Evolutionary conservation across 257 asterid genomes (phyloP).

Genomic region (Craterostigma plantagineum): DNA sequence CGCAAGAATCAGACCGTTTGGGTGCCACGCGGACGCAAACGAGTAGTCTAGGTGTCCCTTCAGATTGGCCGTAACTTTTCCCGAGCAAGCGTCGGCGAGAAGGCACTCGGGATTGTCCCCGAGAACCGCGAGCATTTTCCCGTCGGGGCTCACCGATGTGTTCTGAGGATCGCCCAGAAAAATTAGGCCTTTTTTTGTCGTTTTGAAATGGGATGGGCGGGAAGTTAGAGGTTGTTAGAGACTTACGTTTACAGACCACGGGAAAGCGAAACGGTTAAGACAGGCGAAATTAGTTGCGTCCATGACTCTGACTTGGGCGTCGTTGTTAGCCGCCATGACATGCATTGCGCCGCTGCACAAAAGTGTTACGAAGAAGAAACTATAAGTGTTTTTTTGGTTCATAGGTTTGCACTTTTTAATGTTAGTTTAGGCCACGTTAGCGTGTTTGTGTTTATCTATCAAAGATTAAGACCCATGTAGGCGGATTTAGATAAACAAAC

Average conservation of each 20-base stretch:
- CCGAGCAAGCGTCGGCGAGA: constrained; percentile 34
- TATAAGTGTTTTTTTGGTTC: too few relatives aligned
- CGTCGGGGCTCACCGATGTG: constrained; percentile 50
- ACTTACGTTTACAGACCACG: constrained; percentile 95
- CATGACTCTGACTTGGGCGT: constrained; percentile 55
- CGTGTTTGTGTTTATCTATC: too few relatives aligned
- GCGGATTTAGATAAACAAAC: too few relatives aligned
- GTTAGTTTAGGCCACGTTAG: too few relatives aligned
- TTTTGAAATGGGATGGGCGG: too few relatives aligned
- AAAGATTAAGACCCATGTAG: too few relatives aligned
- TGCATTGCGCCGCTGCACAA: constrained; percentile 42
- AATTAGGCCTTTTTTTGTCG: too few relatives aligned
- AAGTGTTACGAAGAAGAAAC: too few relatives aligned
- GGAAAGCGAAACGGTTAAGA: constrained; percentile 37
- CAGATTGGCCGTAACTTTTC: constrained; percentile 34
- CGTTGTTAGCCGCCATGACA: constrained; percentile 69
- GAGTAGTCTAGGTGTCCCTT: constrained; percentile 62
- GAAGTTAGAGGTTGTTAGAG: background rate
- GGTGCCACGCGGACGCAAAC: constrained; percentile 77
- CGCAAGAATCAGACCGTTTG: constrained; percentile 43
- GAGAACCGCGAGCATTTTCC: constrained; percentile 42
- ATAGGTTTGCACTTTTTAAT: too few relatives aligned
- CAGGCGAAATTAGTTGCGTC: constrained; percentile 38
- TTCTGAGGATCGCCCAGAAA: too few relatives aligned
- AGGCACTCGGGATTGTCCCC: constrained; percentile 50